These are phyloP conservation scores for Colletotrichum spinosum DNA, from an alignment of 2,329 filamentous ascomycete genomes.

Conservation along the genomic window DNA sequence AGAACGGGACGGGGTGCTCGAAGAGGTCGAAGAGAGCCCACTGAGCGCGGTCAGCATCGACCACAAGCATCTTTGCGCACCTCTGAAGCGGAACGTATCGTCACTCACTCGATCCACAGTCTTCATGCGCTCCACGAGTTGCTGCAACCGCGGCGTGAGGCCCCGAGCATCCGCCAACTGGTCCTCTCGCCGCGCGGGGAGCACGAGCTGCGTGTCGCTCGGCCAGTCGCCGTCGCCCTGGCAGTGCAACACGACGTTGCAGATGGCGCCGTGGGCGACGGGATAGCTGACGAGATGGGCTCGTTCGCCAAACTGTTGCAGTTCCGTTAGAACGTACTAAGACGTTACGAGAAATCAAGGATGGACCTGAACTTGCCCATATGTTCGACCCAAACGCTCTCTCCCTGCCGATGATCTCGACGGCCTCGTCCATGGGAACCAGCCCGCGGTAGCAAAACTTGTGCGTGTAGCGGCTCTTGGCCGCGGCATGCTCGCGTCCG, in stretches of 20 bases:
- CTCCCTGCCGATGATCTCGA: slow-evolving; percentile 57
- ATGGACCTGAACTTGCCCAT: slow-evolving; percentile 60
- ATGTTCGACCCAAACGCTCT: slow-evolving; percentile 55
- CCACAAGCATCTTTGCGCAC: background rate
- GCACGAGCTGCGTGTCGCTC: slow-evolving; percentile 36
- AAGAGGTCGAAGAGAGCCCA: slow-evolving; percentile 62
- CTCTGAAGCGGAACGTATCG: background rate
- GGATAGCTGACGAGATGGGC: slow-evolving; percentile 71
- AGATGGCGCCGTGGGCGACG: slow-evolving; percentile 62
- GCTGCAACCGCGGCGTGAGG: background rate
- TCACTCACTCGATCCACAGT: slow-evolving; percentile 9
- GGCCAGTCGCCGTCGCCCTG: slow-evolving; percentile 48
- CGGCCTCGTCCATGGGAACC: slow-evolving; percentile 62
- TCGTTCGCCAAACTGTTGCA: slow-evolving; percentile 52
- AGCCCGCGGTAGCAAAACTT: slow-evolving; percentile 68
- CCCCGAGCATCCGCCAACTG: background rate
- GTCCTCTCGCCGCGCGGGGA: slow-evolving; percentile 29
- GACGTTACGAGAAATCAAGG: slow-evolving; percentile 22
- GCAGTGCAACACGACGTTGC: slow-evolving; percentile 65
- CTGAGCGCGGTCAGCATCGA: slow-evolving; percentile 36
- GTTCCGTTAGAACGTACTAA: background rate
- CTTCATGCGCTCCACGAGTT: background rate
- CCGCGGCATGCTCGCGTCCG: slow-evolving; percentile 52
- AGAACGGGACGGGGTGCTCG: slow-evolving; percentile 55
- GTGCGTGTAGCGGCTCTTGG: slow-evolving; percentile 58